Evolutionary conservation across 805 yeast genomes (phyloP).

Genomic region (Hanseniaspora nectarophila): DNA sequence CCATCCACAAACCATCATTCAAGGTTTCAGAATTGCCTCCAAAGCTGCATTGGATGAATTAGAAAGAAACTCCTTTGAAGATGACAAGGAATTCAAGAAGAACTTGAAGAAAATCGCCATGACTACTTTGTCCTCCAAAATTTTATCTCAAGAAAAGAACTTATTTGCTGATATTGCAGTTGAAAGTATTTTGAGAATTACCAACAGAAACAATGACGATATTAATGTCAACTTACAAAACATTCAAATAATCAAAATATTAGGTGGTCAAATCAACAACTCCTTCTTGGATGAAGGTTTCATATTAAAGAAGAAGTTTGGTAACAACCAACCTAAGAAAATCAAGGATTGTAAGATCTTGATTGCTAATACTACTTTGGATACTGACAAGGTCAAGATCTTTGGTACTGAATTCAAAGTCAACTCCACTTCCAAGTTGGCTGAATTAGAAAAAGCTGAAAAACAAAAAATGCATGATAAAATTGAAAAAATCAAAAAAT

Average conservation of each 20-base stretch:
- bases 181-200: slow-evolving; percentile 78
- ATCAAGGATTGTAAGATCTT: slow-evolving; percentile 73
- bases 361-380: slow-evolving; percentile 91
- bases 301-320: slow-evolving; percentile 80
- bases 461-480: slow-evolving; percentile 82
- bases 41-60: slow-evolving; percentile 75
- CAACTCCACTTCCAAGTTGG: slow-evolving; percentile 85
- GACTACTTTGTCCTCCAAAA: slow-evolving; percentile 87
- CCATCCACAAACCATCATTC: slow-evolving; percentile 95
- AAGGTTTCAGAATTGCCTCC: slow-evolving; percentile 84
- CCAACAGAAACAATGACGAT: slow-evolving; percentile 33
- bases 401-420: slow-evolving; percentile 97
- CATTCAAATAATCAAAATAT: slow-evolving; percentile 84
- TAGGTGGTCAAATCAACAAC: slow-evolving; percentile 85
- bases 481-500: slow-evolving; percentile 78
- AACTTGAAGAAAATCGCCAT: slow-evolving; percentile 81
- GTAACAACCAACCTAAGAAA: slow-evolving; percentile 84
- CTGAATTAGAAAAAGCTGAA: slow-evolving; percentile 89
- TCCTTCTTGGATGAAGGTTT: slow-evolving; percentile 95
- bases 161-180: slow-evolving; percentile 83
- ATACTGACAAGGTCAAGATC: slow-evolving; percentile 92
- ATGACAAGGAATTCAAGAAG: slow-evolving; percentile 39
- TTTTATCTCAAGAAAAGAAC: slow-evolving; percentile 87
- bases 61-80: slow-evolving; percentile 61
- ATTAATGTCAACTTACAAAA: slow-evolving; percentile 52